Conservation (phyloP, 1,284 basidiomycete genomes). For the Mrakiaceae sp. region DNA sequence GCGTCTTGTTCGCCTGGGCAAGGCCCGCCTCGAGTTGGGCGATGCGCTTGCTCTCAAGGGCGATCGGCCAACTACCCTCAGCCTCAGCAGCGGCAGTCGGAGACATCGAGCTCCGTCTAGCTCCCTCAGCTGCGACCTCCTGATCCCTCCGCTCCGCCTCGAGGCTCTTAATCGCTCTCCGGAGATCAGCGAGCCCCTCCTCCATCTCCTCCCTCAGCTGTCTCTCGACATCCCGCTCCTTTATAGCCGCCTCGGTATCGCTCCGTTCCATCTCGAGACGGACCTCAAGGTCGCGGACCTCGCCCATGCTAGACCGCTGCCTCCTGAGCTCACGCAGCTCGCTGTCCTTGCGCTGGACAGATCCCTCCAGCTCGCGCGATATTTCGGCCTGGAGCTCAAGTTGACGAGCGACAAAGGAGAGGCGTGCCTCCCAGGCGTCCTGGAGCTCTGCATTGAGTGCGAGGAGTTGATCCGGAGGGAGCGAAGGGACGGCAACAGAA, state of each 20-base stretch:
- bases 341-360: neutral
- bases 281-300: constrained; percentile 9
- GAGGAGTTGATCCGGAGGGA: neutral
- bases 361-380: neutral
- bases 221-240: neutral
- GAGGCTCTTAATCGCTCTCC: neutral
- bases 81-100: neutral
- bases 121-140: neutral
- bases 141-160: constrained; percentile 5
- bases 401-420: neutral
- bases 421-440: neutral
- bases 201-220: neutral
- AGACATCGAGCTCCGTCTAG: neutral
- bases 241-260: neutral
- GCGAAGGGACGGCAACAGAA: neutral
- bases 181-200: neutral
- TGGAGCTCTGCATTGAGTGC: constrained; percentile 6
- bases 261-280: constrained; percentile 3
- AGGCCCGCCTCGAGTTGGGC: neutral
- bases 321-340: neutral
- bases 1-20: neutral
- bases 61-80: neutral
- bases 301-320: neutral
- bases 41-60: neutral
- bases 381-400: neutral